Percentiles rank a stretch among this genome's conserved stretches.
phyloP scores from a whole-genome alignment of 177 flowering plant species.

The Telopea speciosissima region DNA sequence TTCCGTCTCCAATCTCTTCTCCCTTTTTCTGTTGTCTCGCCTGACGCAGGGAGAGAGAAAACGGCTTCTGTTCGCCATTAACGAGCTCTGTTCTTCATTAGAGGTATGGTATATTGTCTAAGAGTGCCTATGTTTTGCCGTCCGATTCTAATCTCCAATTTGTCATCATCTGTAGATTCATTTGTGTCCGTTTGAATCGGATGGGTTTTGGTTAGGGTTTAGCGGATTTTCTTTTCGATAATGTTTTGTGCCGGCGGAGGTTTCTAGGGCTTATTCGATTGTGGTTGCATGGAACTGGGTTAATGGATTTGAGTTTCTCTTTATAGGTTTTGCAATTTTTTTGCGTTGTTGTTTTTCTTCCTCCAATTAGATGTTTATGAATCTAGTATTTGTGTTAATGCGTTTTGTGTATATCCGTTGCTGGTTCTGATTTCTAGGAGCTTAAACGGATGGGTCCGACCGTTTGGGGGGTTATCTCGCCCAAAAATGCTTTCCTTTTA shows the following conservation, averaged over 20 bases:
- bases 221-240: background rate
- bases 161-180: background rate
- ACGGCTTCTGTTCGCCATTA: background rate
- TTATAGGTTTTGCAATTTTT: background rate
- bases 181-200: background rate
- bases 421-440: background rate
- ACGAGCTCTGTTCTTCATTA: background rate
- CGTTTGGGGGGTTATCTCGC: background rate
- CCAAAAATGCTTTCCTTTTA: background rate
- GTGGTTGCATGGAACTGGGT: background rate
- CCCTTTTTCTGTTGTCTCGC: background rate
- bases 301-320: background rate
- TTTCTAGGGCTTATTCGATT: background rate
- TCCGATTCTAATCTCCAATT: background rate
- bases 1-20: background rate
- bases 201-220: background rate
- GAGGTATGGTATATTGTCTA: background rate
- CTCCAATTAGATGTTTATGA: background rate
- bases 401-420: background rate
- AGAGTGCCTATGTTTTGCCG: background rate
- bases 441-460: background rate
- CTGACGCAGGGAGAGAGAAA: background rate
- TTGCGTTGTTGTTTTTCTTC: background rate
- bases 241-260: background rate
- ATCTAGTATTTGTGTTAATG: background rate